Evolutionary conservation across 2,329 filamentous ascomycete genomes (phyloP), one percentile per base, ranked within the genome.

Genomic region (Colletotrichum chlorophyti): DNA sequence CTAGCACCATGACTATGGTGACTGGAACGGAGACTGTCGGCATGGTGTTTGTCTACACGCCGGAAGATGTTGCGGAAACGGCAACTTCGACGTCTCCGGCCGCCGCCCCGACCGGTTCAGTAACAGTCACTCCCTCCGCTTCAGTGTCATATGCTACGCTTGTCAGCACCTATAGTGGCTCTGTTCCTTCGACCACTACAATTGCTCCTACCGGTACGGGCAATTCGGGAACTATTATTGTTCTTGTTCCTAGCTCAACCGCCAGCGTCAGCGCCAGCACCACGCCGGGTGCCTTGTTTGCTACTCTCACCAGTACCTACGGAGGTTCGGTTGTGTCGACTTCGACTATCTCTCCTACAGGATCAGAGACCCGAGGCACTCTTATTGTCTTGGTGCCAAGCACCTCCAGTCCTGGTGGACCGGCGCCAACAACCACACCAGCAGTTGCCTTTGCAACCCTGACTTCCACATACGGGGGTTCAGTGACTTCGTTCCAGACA

Each of bases 381-480:
- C 26, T 60, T 12, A 17, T 60, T 8, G 26, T 60, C 31, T 11
- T 60, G 2, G 52, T 58, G 3, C 57, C 57, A 12, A 58, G 57
- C 17, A 46, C 31, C 23, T 14, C 26, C 4, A 7, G 12, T 12
- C 43, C 57, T 4, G 43, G 34, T 12, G 32, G 3, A 2, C 26
- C 35, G 3, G 23, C n/a, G 2, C 14, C 17, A 1, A 32, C 52
- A 1, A 31, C 19, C 26, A 29, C 34, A 9, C 26, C 43, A 10
- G 21, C 37, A 7, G 52, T 19, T 3, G 34, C 21, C 5, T 57
- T 41, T 24, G 42, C 54, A n/a, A 60, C 53, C 6, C 40, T 52
- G 0, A 57, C 57, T 6, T 45, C 53, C 4, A 58, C 19, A 2
- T 60, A 60, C 17, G 42, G 15, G 17, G 55, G 55, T n/a, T 54